Conservation (phyloP, 768 basidiomycete species). For the Mycena rosella region DNA sequence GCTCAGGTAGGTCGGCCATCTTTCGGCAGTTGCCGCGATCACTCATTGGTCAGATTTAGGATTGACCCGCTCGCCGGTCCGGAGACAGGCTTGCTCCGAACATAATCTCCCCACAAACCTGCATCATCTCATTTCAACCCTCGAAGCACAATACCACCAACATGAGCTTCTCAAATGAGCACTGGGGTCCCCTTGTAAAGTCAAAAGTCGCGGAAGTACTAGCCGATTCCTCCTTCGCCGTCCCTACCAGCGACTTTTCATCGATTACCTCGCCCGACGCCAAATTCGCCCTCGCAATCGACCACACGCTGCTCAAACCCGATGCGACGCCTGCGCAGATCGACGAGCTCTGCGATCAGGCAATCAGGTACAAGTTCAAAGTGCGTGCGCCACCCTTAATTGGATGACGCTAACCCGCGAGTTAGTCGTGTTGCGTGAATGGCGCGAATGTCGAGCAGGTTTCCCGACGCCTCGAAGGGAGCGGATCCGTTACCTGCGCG, state of each 20-base stretch:
- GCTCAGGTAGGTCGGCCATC: too few relatives aligned
- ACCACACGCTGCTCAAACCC: constrained; percentile 65
- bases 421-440: constrained; percentile 66
- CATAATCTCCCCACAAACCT: too few relatives aligned
- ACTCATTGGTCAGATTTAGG: too few relatives aligned
- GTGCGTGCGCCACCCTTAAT: constrained; percentile 40
- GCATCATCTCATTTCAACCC: too few relatives aligned
- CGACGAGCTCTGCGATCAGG: constrained; percentile 62
- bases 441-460: constrained; percentile 59
- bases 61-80: too few relatives aligned
- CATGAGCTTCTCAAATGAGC: constrained; percentile 47
- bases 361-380: constrained; percentile 62
- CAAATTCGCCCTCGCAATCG: constrained; percentile 55
- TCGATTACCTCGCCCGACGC: constrained; percentile 37
- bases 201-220: constrained; percentile 46
- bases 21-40: too few relatives aligned
- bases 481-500: constrained; percentile 56
- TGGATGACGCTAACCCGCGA: not conserved
- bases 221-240: constrained; percentile 28
- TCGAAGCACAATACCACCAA: too few relatives aligned
- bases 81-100: too few relatives aligned
- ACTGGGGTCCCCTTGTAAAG: constrained; percentile 49
- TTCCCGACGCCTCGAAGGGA: constrained; percentile 52
- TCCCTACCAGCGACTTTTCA: constrained; percentile 43
- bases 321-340: constrained; percentile 61